phyloP scores from a whole-genome alignment of 805 yeast genomes.

The Candida rishiriensis region DNA sequence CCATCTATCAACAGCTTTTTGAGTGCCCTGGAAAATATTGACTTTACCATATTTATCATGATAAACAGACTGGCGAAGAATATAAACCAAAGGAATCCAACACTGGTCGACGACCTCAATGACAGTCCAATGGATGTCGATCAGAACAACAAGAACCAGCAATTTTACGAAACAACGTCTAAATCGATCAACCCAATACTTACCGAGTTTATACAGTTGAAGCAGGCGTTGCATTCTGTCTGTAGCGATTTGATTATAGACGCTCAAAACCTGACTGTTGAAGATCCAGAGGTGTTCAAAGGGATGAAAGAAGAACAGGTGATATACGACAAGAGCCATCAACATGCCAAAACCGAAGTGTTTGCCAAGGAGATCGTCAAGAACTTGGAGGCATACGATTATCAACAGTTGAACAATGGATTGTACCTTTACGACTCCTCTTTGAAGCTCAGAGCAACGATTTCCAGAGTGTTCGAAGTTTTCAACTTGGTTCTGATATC shows the following conservation, averaged over 20 bases:
- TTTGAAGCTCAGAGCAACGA: slow-evolving; percentile 33
- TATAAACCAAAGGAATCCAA: slow-evolving; percentile 14
- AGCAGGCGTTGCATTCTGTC: slow-evolving; percentile 66
- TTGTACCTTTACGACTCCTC: slow-evolving; percentile 25
- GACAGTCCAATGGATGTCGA: slow-evolving; percentile 12
- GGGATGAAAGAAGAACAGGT: slow-evolving; percentile 55
- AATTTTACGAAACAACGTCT: slow-evolving; percentile 31
- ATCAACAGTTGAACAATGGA: slow-evolving; percentile 31
- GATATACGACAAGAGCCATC: slow-evolving; percentile 35
- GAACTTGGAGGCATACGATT: slow-evolving; percentile 37
- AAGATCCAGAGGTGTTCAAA: slow-evolving; percentile 71
- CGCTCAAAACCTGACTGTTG: slow-evolving; percentile 63
- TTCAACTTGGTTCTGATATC: slow-evolving; percentile 34
- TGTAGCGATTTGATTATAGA: slow-evolving; percentile 58
- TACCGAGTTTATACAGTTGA: slow-evolving; percentile 69
- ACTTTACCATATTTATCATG: slow-evolving; percentile 48
- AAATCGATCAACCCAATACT: slow-evolving; percentile 39
- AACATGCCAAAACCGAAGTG: slow-evolving; percentile 42
- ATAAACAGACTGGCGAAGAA: slow-evolving; percentile 23
- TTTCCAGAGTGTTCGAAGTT: slow-evolving; percentile 33
- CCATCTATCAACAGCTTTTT: slow-evolving; percentile 45
- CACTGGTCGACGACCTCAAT: slow-evolving; percentile 23
- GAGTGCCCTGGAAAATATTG: slow-evolving; percentile 56
- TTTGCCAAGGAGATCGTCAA: slow-evolving; percentile 44
- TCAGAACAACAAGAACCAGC: slow-evolving; percentile 16